Conservation (phyloP, 768 basidiomycete genomes). For the Leccinum subtestaceum region DNA sequence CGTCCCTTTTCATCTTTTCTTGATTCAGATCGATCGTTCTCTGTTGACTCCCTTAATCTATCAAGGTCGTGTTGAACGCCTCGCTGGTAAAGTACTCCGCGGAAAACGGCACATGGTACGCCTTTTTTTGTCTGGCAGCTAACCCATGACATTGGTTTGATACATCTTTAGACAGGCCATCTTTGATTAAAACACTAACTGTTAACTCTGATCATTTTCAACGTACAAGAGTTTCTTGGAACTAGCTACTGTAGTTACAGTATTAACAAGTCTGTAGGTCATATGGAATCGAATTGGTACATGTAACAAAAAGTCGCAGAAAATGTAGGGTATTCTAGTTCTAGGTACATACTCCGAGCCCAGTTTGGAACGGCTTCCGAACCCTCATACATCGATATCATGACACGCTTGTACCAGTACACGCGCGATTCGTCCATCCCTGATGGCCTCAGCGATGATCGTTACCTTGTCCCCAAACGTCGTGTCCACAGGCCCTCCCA, state of each 20-base stretch:
- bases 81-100: slow-evolving; percentile 20
- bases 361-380: background rate
- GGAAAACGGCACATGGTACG: slow-evolving; percentile 18
- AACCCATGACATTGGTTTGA: background rate
- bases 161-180: slow-evolving; percentile 1
- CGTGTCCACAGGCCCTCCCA: slow-evolving; percentile 35
- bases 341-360: background rate
- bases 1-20: background rate
- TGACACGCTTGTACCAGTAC: slow-evolving; percentile 55
- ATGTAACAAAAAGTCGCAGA: background rate
- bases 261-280: background rate
- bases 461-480: slow-evolving; percentile 72
- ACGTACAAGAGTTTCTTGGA: background rate
- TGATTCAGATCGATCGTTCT: background rate
- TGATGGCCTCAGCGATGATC: slow-evolving; percentile 74
- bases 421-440: slow-evolving; percentile 64
- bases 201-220: background rate
- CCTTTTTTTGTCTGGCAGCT: background rate
- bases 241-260: background rate
- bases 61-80: slow-evolving; percentile 15
- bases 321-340: background rate
- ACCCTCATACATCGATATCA: slow-evolving; percentile 17
- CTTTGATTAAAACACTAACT: background rate
- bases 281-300: background rate
- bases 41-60: background rate